Base-by-base conservation (phyloP, 331 rosid species). In the Rosa hybrid region DNA sequence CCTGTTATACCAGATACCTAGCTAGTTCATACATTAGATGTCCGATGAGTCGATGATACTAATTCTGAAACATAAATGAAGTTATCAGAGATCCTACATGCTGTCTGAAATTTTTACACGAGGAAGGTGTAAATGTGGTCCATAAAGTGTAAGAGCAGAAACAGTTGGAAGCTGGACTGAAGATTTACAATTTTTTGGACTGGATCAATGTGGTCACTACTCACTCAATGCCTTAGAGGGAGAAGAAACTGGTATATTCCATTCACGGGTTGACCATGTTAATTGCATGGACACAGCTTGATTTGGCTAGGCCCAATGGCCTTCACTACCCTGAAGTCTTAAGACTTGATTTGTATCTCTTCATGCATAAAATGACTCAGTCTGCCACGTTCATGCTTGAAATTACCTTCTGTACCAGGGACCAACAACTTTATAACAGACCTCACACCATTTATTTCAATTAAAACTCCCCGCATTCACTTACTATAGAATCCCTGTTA, bases 171-270 rank as follows among this genome's bases (percentile, higher is more conserved):
- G 69, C 44, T 13, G 70, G 21, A 64, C n/a, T 14, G 49, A 20
- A 68, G 72, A 18, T 51, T 8, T 10, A 27, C 16, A 51, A 18
- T 34, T 30, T 56, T n/a, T 34, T 51, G 8, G 54, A 53, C 78
- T 12, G 51, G 12, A 74, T 72, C 68, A n/a, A 3, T 38, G 78
- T 54, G 68, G 78, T 20, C 78, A 74, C 78, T 68, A 39, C 45
- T 64, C 18, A 13, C 10, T 14, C 44, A 16, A 34, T 30, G 11
- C 70, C 70, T 14, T 7, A 17, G 23, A 17, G 38, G 49, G 39
- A 68, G 72, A 67, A 67, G 46, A 17, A 73, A 42, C 64, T 51
- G 39, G 12, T 25, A 1, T 74, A 6, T 14, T 16, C 72, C 8
- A 3, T 17, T 74, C 78, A 74, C 78, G 50, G 38, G 64, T 46